phyloP scores from a whole-genome alignment of 495 filamentous ascomycete genomes.

The Xylaria palmicola region DNA sequence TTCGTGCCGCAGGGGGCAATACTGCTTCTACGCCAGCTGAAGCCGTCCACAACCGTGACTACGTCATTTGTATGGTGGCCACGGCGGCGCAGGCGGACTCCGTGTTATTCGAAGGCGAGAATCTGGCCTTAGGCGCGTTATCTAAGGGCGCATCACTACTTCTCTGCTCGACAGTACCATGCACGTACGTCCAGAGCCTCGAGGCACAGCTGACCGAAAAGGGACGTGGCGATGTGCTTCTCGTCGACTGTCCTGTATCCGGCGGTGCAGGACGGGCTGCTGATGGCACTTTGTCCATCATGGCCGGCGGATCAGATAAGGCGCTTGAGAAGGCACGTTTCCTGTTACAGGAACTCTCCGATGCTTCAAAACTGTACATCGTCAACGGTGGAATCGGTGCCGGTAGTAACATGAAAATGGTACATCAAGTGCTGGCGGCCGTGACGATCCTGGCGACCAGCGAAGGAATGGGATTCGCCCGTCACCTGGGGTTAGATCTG shows the following conservation, averaged over 20 bases:
- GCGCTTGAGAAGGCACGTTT: constrained; percentile 58
- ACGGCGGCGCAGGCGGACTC: constrained; percentile 66
- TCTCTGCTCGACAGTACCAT: constrained; percentile 73
- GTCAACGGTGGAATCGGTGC: constrained; percentile 72
- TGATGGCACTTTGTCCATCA: constrained; percentile 75
- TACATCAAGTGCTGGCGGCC: constrained; percentile 78
- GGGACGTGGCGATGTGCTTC: constrained; percentile 61
- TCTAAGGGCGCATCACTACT: constrained; percentile 61
- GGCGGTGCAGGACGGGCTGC: constrained; percentile 74
- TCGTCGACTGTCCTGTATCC: constrained; percentile 76
- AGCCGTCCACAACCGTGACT: constrained; percentile 58
- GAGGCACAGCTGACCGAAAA: constrained; percentile 50
- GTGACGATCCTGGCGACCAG: constrained; percentile 71
- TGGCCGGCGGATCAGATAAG: constrained; percentile 63
- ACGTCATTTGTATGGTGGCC: constrained; percentile 78
- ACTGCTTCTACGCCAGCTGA: constrained; percentile 61
- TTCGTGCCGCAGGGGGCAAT: constrained; percentile 63
- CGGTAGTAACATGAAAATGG: constrained; percentile 87
- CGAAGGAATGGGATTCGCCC: constrained; percentile 74
- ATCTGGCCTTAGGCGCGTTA: constrained; percentile 56
- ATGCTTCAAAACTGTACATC: constrained; percentile 64
- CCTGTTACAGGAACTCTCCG: constrained; percentile 62
- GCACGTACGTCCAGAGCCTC: constrained; percentile 63
- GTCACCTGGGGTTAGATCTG: constrained; percentile 64
- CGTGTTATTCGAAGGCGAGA: constrained; percentile 61